These are phyloP conservation scores for Debaryomycetaceae sp. DNA, from an alignment of 1,139 yeast genomes.

Conservation along the genomic window DNA sequence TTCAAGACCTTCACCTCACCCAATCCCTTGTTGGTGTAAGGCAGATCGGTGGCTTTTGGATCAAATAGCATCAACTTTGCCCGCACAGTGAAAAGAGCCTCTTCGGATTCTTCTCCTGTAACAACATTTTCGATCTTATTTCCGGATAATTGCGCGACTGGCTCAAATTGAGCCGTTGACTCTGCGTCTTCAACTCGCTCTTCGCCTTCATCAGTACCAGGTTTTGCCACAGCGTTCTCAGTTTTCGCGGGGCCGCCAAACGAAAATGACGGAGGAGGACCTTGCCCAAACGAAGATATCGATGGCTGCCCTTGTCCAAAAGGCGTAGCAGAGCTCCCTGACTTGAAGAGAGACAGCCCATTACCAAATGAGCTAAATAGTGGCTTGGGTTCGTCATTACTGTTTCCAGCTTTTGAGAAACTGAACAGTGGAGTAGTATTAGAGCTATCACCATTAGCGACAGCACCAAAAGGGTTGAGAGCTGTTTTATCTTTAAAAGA, in stretches of 20 bases:
- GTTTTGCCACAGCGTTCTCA: constrained; percentile 1
- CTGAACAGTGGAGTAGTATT: no score
- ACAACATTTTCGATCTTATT: constrained; percentile 33
- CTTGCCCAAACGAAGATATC: constrained; percentile 6
- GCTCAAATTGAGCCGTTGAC: constrained; percentile 35
- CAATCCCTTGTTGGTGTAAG: constrained; percentile 57
- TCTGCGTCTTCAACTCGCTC: constrained; percentile 30
- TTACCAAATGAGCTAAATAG: no score
- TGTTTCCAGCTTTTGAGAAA: no score
- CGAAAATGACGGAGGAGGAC: constrained; percentile 8
- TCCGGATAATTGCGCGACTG: constrained; percentile 31
- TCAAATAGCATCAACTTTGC: constrained; percentile 62
- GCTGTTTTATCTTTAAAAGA: no score
- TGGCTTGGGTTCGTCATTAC: no score
- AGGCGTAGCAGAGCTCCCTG: constrained; percentile 4
- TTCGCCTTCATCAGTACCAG: constrained; percentile 7
- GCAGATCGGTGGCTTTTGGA: constrained; percentile 33
- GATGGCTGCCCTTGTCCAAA: constrained; percentile 7
- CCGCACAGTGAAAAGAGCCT: constrained; percentile 48
- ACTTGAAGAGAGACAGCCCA: constrained; percentile 5
- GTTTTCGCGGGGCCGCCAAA: constrained; percentile 6
- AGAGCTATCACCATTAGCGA: no score
- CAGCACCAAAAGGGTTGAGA: no score
- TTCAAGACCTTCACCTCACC: constrained; percentile 73
- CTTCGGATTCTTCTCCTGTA: constrained; percentile 87